These are phyloP conservation scores for Biscogniauxia mediterranea DNA, from an alignment of 2,329 filamentous ascomycete species.

Conservation along the genomic window DNA sequence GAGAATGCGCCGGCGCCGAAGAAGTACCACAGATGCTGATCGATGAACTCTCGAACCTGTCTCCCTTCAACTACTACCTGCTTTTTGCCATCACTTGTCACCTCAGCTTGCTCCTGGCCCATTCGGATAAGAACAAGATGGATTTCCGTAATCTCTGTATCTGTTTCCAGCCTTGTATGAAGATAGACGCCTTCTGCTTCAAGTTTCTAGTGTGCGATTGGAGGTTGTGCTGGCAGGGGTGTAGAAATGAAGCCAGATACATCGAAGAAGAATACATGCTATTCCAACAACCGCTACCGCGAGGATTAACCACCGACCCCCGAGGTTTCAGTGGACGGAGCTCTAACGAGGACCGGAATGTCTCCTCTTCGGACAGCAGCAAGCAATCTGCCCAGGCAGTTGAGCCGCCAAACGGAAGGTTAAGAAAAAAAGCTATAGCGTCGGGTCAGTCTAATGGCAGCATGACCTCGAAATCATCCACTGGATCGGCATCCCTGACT, in stretches of 20 bases:
- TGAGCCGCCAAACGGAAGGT: slow-evolving; percentile 34
- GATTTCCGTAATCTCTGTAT: slow-evolving; percentile 94
- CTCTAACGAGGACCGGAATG: slow-evolving; percentile 50
- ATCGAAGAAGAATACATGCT: slow-evolving; percentile 67
- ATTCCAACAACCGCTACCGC: slow-evolving; percentile 57
- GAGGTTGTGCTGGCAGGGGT: slow-evolving; percentile 96
- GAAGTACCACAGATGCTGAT: slow-evolving; percentile 81
- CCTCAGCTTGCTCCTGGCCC: slow-evolving; percentile 83
- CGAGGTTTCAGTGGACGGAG: slow-evolving; percentile 24
- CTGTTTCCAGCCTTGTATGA: slow-evolving; percentile 96
- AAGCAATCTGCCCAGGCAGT: slow-evolving; percentile 42
- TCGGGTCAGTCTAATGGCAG: slow-evolving; percentile 44
- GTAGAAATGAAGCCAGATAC: slow-evolving; percentile 81
- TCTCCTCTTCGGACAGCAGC: slow-evolving; percentile 67
- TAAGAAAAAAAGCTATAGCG: slow-evolving; percentile 45
- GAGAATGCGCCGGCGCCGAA: slow-evolving; percentile 75
- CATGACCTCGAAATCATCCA: slow-evolving; percentile 42
- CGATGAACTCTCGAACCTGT: slow-evolving; percentile 89
- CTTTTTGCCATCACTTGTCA: slow-evolving; percentile 97
- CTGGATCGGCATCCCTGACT: slow-evolving; percentile 46
- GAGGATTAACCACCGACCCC: slow-evolving; percentile 38
- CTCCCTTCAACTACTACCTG: slow-evolving; percentile 96
- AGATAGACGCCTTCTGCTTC: slow-evolving; percentile 93
- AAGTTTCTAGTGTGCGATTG: slow-evolving; percentile 93
- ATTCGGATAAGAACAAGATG: slow-evolving; percentile 97